Evolutionary conservation across 2,329 filamentous ascomycete species (phyloP), one percentile per base, ranked within the genome.

Genomic region (Bertia moriformis): DNA sequence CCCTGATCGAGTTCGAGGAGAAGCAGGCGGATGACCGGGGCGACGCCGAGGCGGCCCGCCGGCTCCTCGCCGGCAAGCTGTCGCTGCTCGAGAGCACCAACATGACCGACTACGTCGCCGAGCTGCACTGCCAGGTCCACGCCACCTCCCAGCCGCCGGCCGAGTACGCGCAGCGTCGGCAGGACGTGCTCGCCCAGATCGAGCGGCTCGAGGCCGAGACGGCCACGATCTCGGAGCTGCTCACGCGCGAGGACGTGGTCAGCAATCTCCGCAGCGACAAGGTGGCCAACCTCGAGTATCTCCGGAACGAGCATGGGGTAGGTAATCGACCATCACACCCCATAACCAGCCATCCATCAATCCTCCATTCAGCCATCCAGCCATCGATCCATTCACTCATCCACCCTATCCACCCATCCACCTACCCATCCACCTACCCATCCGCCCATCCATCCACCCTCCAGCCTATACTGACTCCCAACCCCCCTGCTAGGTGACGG

Each of bases 71-170:
- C 57, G 78, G 87, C 51, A 94, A 94, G 63, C 94, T 89, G 61
- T 81, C 89, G 64, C 78, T 98, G 43, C 77, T 98, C 50, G 89
- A 93, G 68, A 80, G 87, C 60, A 96, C 91, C 54, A 95, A 96
- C 71, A 98, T 98, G 91, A 91, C 83, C 53, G 91, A 98, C 63
- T 98, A 93, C 59, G 85, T 96, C 40, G 88, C 88, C 54, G 83
- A 80, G 54, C 68, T 98, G 49, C 86, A 94, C 70, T 83, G 84
- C 59, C 83, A 95, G 55, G 76, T 98, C 48, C 78, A 95, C 66
- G 72, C 79, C 51, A 74, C 86, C 46, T 70, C 82, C 43, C 73
- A 84, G 45, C 67, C 83, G 40, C 88, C 91, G 38, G 72, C 81
- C 45, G 87, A 95, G 62, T 96, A 87, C 61, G 74, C 78, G 51